Base-by-base conservation (phyloP, 495 filamentous ascomycete species). In the Margaritispora aquatica region DNA sequence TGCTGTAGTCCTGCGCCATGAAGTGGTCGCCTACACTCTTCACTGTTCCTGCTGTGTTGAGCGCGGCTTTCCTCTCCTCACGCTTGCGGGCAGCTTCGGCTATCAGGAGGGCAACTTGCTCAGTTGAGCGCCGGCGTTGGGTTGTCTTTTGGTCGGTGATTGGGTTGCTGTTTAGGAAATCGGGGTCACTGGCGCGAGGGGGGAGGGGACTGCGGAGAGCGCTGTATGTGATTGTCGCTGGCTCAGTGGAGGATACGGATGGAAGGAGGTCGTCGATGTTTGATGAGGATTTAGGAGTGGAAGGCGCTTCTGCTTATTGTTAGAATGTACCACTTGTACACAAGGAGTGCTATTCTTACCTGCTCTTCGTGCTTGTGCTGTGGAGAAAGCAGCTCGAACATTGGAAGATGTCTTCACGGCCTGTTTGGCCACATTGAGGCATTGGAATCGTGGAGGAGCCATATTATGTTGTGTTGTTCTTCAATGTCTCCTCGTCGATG, bases 391-490 rank as follows among this genome's bases (percentile, higher is more conserved):
- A 55, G 63, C 63, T 50, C 52, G 31, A 8, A 62, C 9, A 26
- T 44, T 36, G 20, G 22, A 19, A 11, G 13, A 10, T 26, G 50
- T 54, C n/a, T 55, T 53, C 19, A 34, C n/a, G 1, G 52, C 31
- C 26, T 54, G 51, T 57, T 54, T 54, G 26, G 57, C 23, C 15
- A 29, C 44, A 63, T 68, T 61, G 54, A 65, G 59, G 27, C 66
- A 68, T 68, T 65, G 59, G 54, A 63, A 51, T 48, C 60, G 57
- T 64, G 63, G 60, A 26, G 63, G 54, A 9, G 60, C 57, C 59
- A 63, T 65, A 13, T 50, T 59, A 15, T 19, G 23, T 22, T 44
- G 38, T 17, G 7, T 44, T 17, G 38, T n/a, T 44, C 38, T 44
- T 44, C 38, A 44, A 7, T 9, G 38, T 44, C 38, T 44, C 38